These are phyloP conservation scores for Dichotomocladium elegans DNA, from an alignment of 371 early-diverging fungal species.

Conservation along the genomic window DNA sequence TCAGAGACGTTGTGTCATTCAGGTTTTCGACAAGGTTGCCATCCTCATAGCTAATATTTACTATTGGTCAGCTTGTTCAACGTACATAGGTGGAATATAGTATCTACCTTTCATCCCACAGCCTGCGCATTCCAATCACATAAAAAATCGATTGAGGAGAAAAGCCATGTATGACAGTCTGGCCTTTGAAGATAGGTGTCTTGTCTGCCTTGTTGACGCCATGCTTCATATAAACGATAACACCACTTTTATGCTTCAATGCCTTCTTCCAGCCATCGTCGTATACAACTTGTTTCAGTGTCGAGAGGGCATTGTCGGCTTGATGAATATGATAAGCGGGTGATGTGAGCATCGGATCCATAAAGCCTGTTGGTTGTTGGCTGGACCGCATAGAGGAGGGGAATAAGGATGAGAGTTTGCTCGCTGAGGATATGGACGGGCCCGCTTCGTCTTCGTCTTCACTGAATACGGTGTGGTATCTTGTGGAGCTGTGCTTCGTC, in stretches of 20 bases:
- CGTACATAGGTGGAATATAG: neutral
- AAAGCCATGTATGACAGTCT: slow-evolving; percentile 58
- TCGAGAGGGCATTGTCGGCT: slow-evolving; percentile 39
- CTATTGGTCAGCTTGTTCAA: neutral
- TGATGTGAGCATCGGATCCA: slow-evolving; percentile 32
- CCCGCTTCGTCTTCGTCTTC: slow-evolving; percentile 38
- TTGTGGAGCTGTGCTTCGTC: neutral
- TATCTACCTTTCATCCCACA: slow-evolving; percentile 55
- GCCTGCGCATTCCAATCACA: slow-evolving; percentile 60
- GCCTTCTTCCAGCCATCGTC: slow-evolving; percentile 67
- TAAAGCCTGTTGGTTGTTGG: slow-evolving; percentile 14
- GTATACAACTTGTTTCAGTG: slow-evolving; percentile 35
- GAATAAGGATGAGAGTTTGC: slow-evolving; percentile 2
- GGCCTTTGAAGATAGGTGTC: slow-evolving; percentile 63
- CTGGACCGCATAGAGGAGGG: slow-evolving; percentile 3
- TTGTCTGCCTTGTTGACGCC: slow-evolving; percentile 47
- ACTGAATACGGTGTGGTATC: slow-evolving; percentile 35
- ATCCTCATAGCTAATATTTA: slow-evolving; percentile 47
- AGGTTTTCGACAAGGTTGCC: slow-evolving; percentile 53
- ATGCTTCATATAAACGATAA: slow-evolving; percentile 58
- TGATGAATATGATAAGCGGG: slow-evolving; percentile 37
- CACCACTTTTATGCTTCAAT: slow-evolving; percentile 64
- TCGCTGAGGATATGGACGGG: neutral
- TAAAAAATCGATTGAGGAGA: slow-evolving; percentile 67
- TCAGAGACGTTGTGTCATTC: slow-evolving; percentile 35